Evolutionary conservation across 441 rosid species (phyloP), one percentile per base, ranked within the genome.

Genomic region (Biscutella laevigata): DNA sequence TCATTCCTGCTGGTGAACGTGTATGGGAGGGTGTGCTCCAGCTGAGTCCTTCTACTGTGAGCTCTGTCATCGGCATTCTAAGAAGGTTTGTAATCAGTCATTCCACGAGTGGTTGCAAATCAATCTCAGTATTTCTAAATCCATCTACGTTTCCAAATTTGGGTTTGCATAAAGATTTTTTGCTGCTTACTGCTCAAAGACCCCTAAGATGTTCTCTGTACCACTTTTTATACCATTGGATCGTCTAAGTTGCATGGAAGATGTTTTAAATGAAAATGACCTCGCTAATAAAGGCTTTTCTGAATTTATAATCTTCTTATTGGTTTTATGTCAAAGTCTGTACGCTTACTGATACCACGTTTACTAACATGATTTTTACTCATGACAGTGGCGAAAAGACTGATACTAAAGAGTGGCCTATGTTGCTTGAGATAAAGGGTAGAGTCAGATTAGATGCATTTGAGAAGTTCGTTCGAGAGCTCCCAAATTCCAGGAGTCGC

Each of bases 381-480:
- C 8, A 17, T 71, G 8, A 62, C 76, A 89, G 97, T 48, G 95
- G 95, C 3, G 94, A 86, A 56, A 84, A 75, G 64, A 74, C 84
- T 14, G 54, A 66, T 25, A 59, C 76, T 0, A 69, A 77, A 59
- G 86, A 73, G 25, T 89, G 97, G 95, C 74, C 80, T 48, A 55
- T 60, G 43, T 52, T 55, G 39, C 69, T 86, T n/a, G 97, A 89
- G 65, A 77, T 86, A 6, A 89, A 89, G 68, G 97, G 97, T 34
- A 79, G 94, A 73, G 97, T 89, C 26, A 77, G 81, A 71, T 77
- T 84, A 24, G 89, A 86, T 44, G 94, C 97, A 12, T 89, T 89
- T 61, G 95, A 84, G 69, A 89, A 82, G 78, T 89, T 86, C 61
- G 85, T 89, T 28, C 91, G 79, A 64, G 84, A 77, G 73, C 95